Base-by-base conservation (phyloP, 495 filamentous ascomycete genomes). In the Choiromyces venosus region DNA sequence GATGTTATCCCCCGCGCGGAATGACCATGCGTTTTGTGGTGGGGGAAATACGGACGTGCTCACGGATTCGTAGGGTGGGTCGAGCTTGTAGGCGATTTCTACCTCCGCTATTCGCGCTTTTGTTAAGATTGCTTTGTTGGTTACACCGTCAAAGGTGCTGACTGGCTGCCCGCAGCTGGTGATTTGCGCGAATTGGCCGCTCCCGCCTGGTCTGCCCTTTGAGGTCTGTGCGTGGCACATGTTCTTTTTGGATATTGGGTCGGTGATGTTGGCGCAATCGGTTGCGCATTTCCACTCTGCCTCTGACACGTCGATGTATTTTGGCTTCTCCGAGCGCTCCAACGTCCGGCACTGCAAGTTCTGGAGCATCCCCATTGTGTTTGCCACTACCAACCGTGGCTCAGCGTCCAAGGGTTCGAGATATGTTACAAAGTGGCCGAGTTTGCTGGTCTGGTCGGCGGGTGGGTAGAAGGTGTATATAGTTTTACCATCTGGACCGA, bases 361-460 rank as follows among this genome's bases (percentile, higher is more conserved):
- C 40, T 77, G 75, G 33, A 77, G 39, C 14, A 77, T 52, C 4
- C 75, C 75, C 73, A 77, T 61, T 61, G 75, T 40, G 40, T 77
- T 77, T 5, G 75, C 74, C 33, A 77, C 75, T 19, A 77, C 39
- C 29, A 77, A 25, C 2, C 75, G 71, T 21, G 66, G 73, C 18
- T 77, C 73, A 19, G 61, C 64, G 64, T 76, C 73, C 44, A 76
- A 35, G 44, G 72, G 74, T 33, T 70, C 66, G 33, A 76, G 33
- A 35, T 64, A 72, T 21, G 75, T 77, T 18, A 77, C 74, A 66
- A 77, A 77, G 52, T 77, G 75, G 12, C 75, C 75, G 44, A 77
- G 37, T 1, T 68, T 12, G 25, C 65, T 77, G 7, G 21, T 77
- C 9, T 38, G 66, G 37, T 73, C 74, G 16, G 75, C 75, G n/a